Evolutionary conservation across 1,284 basidiomycete genomes (phyloP).

Genomic region (Erythrobasidium hasegawianum): DNA sequence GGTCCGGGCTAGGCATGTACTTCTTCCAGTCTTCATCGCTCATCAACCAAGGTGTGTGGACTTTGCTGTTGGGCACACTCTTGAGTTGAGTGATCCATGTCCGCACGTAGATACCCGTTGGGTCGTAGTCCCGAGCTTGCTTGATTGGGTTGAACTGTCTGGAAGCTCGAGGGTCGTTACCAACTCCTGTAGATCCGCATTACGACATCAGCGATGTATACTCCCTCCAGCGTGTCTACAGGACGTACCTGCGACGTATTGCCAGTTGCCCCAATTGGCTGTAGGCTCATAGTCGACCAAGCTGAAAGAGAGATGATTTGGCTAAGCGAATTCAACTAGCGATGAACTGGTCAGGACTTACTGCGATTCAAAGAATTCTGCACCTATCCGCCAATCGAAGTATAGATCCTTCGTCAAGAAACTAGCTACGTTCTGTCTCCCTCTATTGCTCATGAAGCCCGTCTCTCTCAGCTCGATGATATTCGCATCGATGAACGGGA

Average conservation of each 20-base stretch:
- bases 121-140: constrained; percentile 53
- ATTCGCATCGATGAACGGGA: constrained; percentile 58
- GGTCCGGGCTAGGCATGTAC: constrained; percentile 15
- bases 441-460: constrained; percentile 57
- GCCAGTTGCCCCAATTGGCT: constrained; percentile 54
- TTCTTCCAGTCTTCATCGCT: constrained; percentile 30
- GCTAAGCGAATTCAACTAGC: too few relatives aligned
- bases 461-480: constrained; percentile 55
- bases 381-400: constrained; percentile 58
- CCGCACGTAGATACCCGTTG: constrained; percentile 48
- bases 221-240: neutral
- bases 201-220: neutral
- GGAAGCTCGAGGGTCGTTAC: constrained; percentile 57
- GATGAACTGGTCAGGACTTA: constrained; percentile 48
- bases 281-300: constrained; percentile 29
- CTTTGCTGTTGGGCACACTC: constrained; percentile 47
- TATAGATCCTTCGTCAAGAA: constrained; percentile 56
- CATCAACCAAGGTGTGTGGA: constrained; percentile 47
- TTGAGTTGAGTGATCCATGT: constrained; percentile 55
- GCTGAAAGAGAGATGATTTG: constrained; percentile 21
- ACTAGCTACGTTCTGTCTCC: constrained; percentile 58
- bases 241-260: constrained; percentile 38
- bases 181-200: constrained; percentile 52
- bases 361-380: constrained; percentile 56
- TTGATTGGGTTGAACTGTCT: constrained; percentile 59